Percentiles rank a stretch among this genome's conserved stretches.
Evolutionary conservation across 805 yeast species (phyloP).

Genomic region (Teunomyces lycoperdinae): DNA sequence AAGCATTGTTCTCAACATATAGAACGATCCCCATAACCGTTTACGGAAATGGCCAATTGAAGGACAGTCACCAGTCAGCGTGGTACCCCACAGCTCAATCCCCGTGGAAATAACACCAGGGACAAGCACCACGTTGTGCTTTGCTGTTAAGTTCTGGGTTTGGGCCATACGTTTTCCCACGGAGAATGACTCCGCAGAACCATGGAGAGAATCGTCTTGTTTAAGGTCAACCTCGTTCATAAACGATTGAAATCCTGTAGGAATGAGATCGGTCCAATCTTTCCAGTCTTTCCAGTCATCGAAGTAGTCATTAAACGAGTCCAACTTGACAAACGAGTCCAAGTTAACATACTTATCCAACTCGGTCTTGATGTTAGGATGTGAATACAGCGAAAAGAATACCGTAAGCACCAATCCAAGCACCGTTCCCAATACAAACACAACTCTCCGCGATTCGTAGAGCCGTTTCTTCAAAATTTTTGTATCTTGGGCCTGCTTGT

Average conservation of each 20-base stretch:
- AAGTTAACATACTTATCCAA: slow-evolving; percentile 50
- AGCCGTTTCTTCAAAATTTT: slow-evolving; percentile 19
- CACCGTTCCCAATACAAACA: slow-evolving; percentile 69
- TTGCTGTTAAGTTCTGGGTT: slow-evolving; percentile 50
- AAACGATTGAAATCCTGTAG: slow-evolving; percentile 58
- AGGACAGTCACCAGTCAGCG: slow-evolving; percentile 71
- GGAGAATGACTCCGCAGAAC: slow-evolving; percentile 79
- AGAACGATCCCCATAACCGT: slow-evolving; percentile 95
- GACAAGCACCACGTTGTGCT: slow-evolving; percentile 83
- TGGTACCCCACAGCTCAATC: slow-evolving; percentile 87
- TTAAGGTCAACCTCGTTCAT: slow-evolving; percentile 53
- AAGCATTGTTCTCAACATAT: slow-evolving; percentile 90
- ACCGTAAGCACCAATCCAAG: slow-evolving; percentile 66
- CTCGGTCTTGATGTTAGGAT: slow-evolving; percentile 41
- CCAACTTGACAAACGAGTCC: slow-evolving; percentile 36
- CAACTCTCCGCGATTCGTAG: slow-evolving; percentile 53
- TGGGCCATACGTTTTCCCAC: slow-evolving; percentile 67
- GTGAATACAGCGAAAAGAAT: slow-evolving; percentile 46
- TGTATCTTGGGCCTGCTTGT: slow-evolving; percentile 2
- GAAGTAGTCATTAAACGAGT: slow-evolving; percentile 46
- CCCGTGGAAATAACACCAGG: slow-evolving; percentile 98
- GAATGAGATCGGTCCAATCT: slow-evolving; percentile 75
- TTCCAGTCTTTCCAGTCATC: slow-evolving; percentile 30
- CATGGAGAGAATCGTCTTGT: slow-evolving; percentile 32
- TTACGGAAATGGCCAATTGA: slow-evolving; percentile 82